These are phyloP conservation scores for Fennellomyces sp. DNA, from an alignment of 371 early-diverging fungal species.

Conservation along the genomic window DNA sequence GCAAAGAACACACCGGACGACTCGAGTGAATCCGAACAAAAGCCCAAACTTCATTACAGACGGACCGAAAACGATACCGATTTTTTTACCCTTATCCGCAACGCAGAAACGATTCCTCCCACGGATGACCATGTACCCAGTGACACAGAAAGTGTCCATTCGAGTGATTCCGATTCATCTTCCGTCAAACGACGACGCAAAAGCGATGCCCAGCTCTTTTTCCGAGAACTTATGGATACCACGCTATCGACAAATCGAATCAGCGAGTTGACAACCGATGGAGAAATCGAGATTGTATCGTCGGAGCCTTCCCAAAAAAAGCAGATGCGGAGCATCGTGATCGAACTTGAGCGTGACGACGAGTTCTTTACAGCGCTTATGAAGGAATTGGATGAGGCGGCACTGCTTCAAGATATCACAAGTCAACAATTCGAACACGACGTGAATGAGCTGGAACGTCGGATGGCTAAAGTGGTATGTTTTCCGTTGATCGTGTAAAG, in stretches of 20 bases:
- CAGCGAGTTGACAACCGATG: slow-evolving; percentile 8
- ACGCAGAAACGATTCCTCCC: neutral
- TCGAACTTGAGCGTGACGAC: slow-evolving; percentile 61
- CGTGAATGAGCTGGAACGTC: slow-evolving; percentile 44
- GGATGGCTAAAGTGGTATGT: slow-evolving; percentile 51
- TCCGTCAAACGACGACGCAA: neutral
- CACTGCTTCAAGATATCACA: slow-evolving; percentile 39
- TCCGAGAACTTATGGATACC: slow-evolving; percentile 8
- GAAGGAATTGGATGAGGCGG: slow-evolving; percentile 49
- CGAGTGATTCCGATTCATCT: neutral
- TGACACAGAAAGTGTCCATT: neutral
- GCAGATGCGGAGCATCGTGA: slow-evolving; percentile 42
- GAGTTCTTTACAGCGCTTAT: slow-evolving; percentile 63
- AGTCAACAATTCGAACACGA: slow-evolving; percentile 45
- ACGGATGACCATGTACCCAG: neutral
- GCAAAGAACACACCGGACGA: neutral
- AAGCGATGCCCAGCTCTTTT: slow-evolving; percentile 9
- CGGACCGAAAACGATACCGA: slow-evolving; percentile 39
- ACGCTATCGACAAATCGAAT: slow-evolving; percentile 10
- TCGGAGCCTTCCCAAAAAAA: neutral
- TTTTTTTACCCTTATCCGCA: slow-evolving; percentile 29
- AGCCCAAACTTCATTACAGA: slow-evolving; percentile 32
- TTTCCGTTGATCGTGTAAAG: neutral
- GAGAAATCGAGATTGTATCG: slow-evolving; percentile 3
- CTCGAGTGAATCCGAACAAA: neutral